Evolutionary conservation across 2,329 filamentous ascomycete genomes (phyloP).

Genomic region (Colletotrichum navitas): DNA sequence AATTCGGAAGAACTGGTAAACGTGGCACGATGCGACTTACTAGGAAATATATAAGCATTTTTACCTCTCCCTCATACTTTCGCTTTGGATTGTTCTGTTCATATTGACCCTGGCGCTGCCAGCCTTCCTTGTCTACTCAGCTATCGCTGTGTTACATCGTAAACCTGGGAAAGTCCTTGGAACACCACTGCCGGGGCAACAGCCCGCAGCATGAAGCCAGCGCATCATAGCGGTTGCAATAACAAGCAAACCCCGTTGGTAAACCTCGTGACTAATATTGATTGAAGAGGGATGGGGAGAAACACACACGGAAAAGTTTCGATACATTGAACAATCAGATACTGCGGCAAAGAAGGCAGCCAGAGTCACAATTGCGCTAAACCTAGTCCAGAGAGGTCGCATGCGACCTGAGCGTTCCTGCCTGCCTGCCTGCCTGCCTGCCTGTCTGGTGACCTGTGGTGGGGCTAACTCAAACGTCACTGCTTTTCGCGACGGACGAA

Average conservation of each 20-base stretch:
- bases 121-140: not conserved
- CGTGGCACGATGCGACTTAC: not conserved
- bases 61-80: not conserved
- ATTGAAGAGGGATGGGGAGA: too few relatives aligned
- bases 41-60: not conserved
- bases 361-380: conserved; percentile 10
- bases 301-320: not conserved
- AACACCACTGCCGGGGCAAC: not conserved
- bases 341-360: not conserved
- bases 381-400: conserved; percentile 26
- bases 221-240: not conserved
- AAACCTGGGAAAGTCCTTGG: conserved; percentile 22
- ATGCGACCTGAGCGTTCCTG: conserved; percentile 35
- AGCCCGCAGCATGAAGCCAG: not conserved
- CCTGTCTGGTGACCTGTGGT: conserved; percentile 28
- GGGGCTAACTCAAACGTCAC: conserved; percentile 43
- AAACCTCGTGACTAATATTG: not conserved
- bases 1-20: not conserved
- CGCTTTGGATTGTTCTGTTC: not conserved
- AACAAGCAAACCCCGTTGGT: not conserved
- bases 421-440: conserved; percentile 23
- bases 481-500: conserved; percentile 42
- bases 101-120: not conserved
- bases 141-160: not conserved
- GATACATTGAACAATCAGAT: not conserved